phyloP scores from a whole-genome alignment of 352 stramenopile species.

The Globisporangium irregulare region DNA sequence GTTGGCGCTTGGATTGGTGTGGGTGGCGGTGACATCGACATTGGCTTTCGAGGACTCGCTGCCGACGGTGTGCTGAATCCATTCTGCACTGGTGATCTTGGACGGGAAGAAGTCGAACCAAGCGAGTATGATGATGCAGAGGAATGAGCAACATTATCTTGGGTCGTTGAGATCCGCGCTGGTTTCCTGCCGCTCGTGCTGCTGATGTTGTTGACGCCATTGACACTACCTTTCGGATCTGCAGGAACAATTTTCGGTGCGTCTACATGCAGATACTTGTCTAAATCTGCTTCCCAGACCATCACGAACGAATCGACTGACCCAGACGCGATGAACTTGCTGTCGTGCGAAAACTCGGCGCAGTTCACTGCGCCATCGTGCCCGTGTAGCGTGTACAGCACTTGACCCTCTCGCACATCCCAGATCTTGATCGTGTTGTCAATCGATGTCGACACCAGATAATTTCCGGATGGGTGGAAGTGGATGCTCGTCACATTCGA shows the following conservation, averaged over 20 bases:
- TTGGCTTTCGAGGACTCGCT: background rate
- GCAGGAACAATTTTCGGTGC: constrained; percentile 19
- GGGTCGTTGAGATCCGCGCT: constrained; percentile 6
- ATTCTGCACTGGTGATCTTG: constrained; percentile 2
- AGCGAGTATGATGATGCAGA: background rate
- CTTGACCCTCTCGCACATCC: constrained; percentile 90
- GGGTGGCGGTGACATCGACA: constrained; percentile 25
- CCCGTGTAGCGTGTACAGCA: constrained; percentile 91
- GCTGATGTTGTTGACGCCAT: constrained; percentile 1
- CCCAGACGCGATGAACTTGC: constrained; percentile 63
- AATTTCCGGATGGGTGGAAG: constrained; percentile 91
- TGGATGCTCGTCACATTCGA: constrained; percentile 70
- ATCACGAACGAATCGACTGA: constrained; percentile 80
- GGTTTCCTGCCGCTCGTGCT: constrained; percentile 1
- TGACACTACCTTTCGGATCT: background rate
- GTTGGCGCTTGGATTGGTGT: constrained; percentile 37
- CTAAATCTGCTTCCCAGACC: constrained; percentile 81
- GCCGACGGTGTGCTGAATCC: background rate
- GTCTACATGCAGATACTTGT: constrained; percentile 70
- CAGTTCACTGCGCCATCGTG: constrained; percentile 74
- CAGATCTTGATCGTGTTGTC: constrained; percentile 91
- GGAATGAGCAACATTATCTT: background rate
- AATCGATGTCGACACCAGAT: constrained; percentile 86
- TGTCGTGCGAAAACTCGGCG: constrained; percentile 70
- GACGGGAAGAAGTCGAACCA: background rate